These are phyloP conservation scores for Trapa bicornis DNA, from an alignment of 345 rosid genomes.

Conservation along the genomic window DNA sequence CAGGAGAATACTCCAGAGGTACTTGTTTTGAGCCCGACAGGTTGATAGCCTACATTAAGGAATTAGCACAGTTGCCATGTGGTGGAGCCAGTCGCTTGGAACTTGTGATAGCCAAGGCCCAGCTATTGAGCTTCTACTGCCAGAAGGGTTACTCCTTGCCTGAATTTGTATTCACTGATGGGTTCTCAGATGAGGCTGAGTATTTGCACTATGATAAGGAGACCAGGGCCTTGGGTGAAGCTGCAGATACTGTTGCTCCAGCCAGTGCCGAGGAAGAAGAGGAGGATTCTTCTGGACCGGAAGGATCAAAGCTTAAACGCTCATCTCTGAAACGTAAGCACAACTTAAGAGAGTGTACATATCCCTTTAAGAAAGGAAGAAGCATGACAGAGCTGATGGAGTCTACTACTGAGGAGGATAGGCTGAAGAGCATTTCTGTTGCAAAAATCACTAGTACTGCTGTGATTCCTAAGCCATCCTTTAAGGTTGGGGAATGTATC, in stretches of 20 bases:
- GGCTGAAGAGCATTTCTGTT: conserved; percentile 48
- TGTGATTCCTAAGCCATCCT: conserved; percentile 47
- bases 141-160: conserved; percentile 43
- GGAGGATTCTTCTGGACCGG: conserved; percentile 13
- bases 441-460: conserved; percentile 41
- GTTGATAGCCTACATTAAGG: conserved; percentile 35
- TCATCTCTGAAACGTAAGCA: conserved; percentile 45
- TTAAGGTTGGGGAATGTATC: conserved; percentile 86
- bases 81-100: conserved; percentile 40
- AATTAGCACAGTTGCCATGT: conserved; percentile 37
- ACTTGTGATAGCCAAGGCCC: conserved; percentile 45
- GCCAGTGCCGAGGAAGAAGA: conserved; percentile 10
- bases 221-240: conserved; percentile 9
- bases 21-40: conserved; percentile 33
- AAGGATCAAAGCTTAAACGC: conserved; percentile 17
- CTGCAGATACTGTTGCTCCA: conserved; percentile 14
- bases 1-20: conserved; percentile 17
- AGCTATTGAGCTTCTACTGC: conserved; percentile 39
- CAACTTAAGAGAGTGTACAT: conserved; percentile 40
- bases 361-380: conserved; percentile 42
- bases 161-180: conserved; percentile 18
- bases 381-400: conserved; percentile 38
- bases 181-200: conserved; percentile 18
- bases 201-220: conserved; percentile 17
- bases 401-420: conserved; percentile 29